Conservation (phyloP, 2,329 filamentous ascomycete species). For the Coniochaeta ligniaria region DNA sequence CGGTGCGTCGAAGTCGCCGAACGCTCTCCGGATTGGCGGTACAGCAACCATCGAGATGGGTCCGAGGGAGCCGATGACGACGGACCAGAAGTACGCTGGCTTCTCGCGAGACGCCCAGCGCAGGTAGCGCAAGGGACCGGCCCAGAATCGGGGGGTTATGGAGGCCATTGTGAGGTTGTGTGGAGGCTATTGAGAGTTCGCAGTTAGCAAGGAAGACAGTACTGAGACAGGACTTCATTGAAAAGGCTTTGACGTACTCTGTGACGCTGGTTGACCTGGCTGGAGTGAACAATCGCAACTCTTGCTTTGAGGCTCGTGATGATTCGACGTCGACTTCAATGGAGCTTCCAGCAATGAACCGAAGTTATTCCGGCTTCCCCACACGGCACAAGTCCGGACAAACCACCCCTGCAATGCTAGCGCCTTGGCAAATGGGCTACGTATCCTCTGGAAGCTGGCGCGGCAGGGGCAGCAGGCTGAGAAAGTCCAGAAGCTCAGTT, state of each 20-base stretch:
- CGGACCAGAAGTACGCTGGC: constrained; percentile 86
- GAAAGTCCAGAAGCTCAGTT: constrained; percentile 17
- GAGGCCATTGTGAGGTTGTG: constrained; percentile 43
- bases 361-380: neutral
- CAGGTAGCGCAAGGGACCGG: constrained; percentile 73
- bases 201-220: neutral
- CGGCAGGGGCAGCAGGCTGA: constrained; percentile 18
- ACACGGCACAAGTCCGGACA: neutral
- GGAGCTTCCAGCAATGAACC: neutral
- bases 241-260: neutral
- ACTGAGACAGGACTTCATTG: neutral
- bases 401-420: neutral
- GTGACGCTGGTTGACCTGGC: neutral
- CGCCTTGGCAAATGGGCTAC: constrained; percentile 26
- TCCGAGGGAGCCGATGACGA: constrained; percentile 65
- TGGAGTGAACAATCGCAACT: neutral
- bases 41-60: constrained; percentile 64
- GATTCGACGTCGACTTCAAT: neutral
- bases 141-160: constrained; percentile 71
- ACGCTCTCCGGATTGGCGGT: constrained; percentile 62
- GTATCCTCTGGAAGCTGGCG: constrained; percentile 17
- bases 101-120: constrained; percentile 83
- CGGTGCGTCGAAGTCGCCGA: constrained; percentile 68
- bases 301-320: neutral
- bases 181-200: neutral